Conservation (phyloP, 2,329 filamentous ascomycete genomes). For the Fusarium ramigenum region DNA sequence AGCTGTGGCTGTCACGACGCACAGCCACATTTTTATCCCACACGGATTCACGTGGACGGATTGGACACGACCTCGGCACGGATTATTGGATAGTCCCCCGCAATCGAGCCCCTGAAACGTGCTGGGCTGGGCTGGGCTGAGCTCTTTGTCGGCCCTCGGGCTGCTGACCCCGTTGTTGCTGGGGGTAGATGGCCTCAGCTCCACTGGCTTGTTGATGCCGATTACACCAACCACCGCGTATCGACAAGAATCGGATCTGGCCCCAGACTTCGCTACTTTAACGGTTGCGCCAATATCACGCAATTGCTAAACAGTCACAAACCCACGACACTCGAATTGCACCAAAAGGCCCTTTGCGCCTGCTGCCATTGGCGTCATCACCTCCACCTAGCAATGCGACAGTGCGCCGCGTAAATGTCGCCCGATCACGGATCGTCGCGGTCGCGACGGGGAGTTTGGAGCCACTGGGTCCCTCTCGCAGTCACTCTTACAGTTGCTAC, state of each 20-base stretch:
- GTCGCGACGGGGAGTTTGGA: slow-evolving; percentile 71
- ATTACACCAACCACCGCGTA: slow-evolving; percentile 45
- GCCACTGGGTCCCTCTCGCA: slow-evolving; percentile 89
- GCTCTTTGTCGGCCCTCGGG: slow-evolving; percentile 40
- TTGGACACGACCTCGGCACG: slow-evolving; percentile 37
- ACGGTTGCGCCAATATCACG: slow-evolving; percentile 10
- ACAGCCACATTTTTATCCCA: slow-evolving; percentile 19
- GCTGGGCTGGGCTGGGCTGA: slow-evolving; percentile 7
- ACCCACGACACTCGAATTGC: neutral
- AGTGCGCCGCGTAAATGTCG: slow-evolving; percentile 60
- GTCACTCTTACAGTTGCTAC: slow-evolving; percentile 89
- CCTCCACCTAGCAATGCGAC: slow-evolving; percentile 48
- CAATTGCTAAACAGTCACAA: slow-evolving; percentile 6
- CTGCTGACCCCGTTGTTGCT: slow-evolving; percentile 40
- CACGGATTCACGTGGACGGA: slow-evolving; percentile 35
- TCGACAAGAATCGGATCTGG: slow-evolving; percentile 37
- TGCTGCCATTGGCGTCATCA: slow-evolving; percentile 33
- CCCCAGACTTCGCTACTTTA: slow-evolving; percentile 27
- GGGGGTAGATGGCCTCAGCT: slow-evolving; percentile 43
- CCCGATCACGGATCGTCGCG: slow-evolving; percentile 68
- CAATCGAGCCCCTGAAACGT: slow-evolving; percentile 39
- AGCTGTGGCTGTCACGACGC: neutral
- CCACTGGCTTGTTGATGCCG: slow-evolving; percentile 43
- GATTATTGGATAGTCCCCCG: slow-evolving; percentile 42
- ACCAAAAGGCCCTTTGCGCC: slow-evolving; percentile 29